Conservation (phyloP, 108 stramenopile genomes). For the Fragilaria crotonensis region DNA sequence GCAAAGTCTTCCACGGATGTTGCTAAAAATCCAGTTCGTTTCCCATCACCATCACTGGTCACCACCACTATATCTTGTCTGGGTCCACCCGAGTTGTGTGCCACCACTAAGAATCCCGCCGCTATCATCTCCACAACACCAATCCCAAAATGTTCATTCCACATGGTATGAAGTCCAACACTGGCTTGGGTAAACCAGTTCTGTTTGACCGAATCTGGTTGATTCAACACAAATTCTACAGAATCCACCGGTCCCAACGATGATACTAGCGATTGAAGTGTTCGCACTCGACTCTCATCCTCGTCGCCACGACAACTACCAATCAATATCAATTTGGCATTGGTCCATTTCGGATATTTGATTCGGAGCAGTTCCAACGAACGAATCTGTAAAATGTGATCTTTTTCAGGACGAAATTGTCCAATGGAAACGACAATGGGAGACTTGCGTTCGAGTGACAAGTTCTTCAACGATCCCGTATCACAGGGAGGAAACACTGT, state of each 20-base stretch:
- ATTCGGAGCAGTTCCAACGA: slow-evolving; percentile 41
- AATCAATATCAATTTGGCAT: slow-evolving; percentile 73
- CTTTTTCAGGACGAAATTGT: slow-evolving; percentile 99
- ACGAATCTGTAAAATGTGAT: slow-evolving; percentile 84
- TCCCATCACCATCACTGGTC: slow-evolving; percentile 12
- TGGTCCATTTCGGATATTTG: slow-evolving; percentile 14
- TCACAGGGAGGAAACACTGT: slow-evolving; percentile 92
- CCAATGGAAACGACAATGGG: slow-evolving; percentile 84
- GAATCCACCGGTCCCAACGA: slow-evolving; percentile 44
- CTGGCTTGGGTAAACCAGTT: slow-evolving; percentile 60
- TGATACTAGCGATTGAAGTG: slow-evolving; percentile 41
- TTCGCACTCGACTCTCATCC: slow-evolving; percentile 68
- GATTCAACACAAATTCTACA: slow-evolving; percentile 88
- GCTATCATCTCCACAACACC: slow-evolving; percentile 99
- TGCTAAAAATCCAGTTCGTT: slow-evolving; percentile 63
- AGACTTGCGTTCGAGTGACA: slow-evolving; percentile 21
- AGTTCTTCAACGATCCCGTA: slow-evolving; percentile 35
- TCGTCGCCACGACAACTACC: slow-evolving; percentile 88
- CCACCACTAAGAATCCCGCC: slow-evolving; percentile 89
- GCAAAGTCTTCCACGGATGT: slow-evolving; percentile 67
- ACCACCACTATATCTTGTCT: slow-evolving; percentile 66
- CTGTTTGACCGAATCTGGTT: slow-evolving; percentile 77
- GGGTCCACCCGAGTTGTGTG: slow-evolving; percentile 96
- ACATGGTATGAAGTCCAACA: slow-evolving; percentile 99
- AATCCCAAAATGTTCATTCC: slow-evolving; percentile 99